Base-by-base conservation (phyloP, 805 yeast genomes). In the Ogataea corticis region DNA sequence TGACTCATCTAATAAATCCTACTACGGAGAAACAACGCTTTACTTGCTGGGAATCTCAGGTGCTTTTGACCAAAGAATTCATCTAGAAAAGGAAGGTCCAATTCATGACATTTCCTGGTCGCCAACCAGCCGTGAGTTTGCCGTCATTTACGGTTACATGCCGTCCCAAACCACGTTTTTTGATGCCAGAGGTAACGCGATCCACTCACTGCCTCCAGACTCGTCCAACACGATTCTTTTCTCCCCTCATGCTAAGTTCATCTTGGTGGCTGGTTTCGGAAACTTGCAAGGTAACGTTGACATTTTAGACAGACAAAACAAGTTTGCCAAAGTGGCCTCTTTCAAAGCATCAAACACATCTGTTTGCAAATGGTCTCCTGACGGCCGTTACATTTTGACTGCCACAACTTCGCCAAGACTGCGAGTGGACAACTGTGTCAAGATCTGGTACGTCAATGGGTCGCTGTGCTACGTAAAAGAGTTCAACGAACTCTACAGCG, bases 31-130 rank as follows among this genome's bases (percentile, higher is more conserved):
- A 71, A 88, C 96, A 42, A 89, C 92, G 49, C 73, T 94, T 56
- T 94, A 92, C 64, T 68, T 94, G 49, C 76, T 95, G 55, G 96
- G 96, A 49, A 87, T 94, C 55, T 90, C 96, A 29, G 96, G 97
- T 12, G 80, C 91, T 32, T 91, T 88, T 59, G 96, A 92, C 61
- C 86, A 90, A 44, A 78, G 96, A 61, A 91, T 94, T 58, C 77
- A 82, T 46, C 79, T 94, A 58, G 89, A 87, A 51, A 84, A 87
- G 58, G 96, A 90, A 61, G 98, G 98, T 27, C 98, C 99, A 36
- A 90, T 94, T 56, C 97, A 94, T 70, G 99, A 94, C 67, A 87
- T 92, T 50, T 83, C 94, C 17, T 94, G 99, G 99, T 86, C 96
- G 19, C 97, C 98, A 48, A 82, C 90, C 41, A 88, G 96, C 15